A percentile compares a stretch with the other conserved stretches of the same genome.
phyloP scores from a whole-genome alignment of 305 asterid genomes.

The Solanum hybrid region DNA sequence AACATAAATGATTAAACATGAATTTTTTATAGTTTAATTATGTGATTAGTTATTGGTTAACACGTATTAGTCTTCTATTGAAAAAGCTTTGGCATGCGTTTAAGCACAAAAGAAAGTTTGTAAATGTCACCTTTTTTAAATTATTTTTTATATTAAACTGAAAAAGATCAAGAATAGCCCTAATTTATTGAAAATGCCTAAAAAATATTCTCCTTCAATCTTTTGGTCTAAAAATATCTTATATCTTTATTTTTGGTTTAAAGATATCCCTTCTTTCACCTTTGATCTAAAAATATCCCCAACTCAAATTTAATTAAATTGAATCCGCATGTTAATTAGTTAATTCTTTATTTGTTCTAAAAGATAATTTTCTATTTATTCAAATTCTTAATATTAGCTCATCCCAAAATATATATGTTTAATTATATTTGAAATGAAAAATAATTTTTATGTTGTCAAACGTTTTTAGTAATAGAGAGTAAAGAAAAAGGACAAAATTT shows the following conservation, averaged over 20 bases:
- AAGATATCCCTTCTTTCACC: neutral
- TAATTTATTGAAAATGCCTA: neutral
- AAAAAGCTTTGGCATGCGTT: neutral
- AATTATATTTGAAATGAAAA: no score
- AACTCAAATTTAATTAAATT: no score
- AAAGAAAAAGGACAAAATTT: neutral
- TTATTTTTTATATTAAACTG: no score
- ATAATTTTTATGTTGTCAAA: neutral
- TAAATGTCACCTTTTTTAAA: neutral
- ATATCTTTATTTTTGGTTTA: no score
- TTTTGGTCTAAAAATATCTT: neutral
- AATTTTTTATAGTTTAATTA: neutral
- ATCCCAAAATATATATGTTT: no score
- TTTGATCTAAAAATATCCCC: neutral
- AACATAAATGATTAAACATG: neutral
- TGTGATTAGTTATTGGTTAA: neutral
- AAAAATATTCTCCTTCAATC: no score
- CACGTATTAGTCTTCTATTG: neutral
- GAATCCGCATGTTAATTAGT: no score
- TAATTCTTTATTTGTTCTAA: neutral
- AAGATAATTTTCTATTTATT: no score
- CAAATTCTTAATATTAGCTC: neutral
- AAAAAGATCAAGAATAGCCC: no score
- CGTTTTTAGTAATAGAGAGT: neutral
- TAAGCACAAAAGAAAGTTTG: neutral